phyloP scores from a whole-genome alignment of 2,329 filamentous ascomycete genomes.

The Verticillium dahliae region DNA sequence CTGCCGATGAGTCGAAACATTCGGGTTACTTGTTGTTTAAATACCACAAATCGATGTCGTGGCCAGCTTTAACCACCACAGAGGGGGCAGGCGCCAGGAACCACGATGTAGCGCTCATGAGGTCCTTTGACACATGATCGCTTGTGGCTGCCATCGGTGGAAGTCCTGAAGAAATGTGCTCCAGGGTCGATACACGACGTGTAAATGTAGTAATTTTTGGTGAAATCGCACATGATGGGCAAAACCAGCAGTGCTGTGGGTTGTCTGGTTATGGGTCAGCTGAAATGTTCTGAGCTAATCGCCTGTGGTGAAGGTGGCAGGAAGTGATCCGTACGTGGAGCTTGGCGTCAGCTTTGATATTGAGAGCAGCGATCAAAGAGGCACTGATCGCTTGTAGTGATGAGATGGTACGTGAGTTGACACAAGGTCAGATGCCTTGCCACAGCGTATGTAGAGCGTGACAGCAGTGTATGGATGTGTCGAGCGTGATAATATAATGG shows the following conservation, averaged over 20 bases:
- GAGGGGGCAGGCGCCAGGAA: conserved; percentile 53
- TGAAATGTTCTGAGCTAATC: background rate
- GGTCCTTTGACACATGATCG: conserved; percentile 55
- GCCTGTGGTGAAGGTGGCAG: background rate
- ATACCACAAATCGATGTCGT: background rate
- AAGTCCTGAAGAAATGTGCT: conserved; percentile 64
- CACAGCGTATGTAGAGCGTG: background rate
- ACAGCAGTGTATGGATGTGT: background rate
- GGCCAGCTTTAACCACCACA: conserved; percentile 25
- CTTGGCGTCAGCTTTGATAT: background rate
- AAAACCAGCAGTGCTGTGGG: background rate
- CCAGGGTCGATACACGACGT: conserved; percentile 62
- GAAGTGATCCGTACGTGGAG: background rate
- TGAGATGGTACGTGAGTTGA: background rate
- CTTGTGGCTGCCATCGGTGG: conserved; percentile 57
- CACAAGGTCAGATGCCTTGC: background rate
- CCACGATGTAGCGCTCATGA: conserved; percentile 68
- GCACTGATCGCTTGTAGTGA: background rate
- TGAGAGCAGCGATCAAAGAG: background rate
- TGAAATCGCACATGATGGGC: conserved; percentile 54
- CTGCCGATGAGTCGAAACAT: background rate
- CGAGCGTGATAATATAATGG: background rate
- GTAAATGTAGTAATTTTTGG: conserved; percentile 74
- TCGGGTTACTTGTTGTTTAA: too few species aligned
- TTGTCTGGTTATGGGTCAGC: background rate